Conservation (phyloP, 2,329 filamentous ascomycete genomes). For the Xylariaceae sp. region DNA sequence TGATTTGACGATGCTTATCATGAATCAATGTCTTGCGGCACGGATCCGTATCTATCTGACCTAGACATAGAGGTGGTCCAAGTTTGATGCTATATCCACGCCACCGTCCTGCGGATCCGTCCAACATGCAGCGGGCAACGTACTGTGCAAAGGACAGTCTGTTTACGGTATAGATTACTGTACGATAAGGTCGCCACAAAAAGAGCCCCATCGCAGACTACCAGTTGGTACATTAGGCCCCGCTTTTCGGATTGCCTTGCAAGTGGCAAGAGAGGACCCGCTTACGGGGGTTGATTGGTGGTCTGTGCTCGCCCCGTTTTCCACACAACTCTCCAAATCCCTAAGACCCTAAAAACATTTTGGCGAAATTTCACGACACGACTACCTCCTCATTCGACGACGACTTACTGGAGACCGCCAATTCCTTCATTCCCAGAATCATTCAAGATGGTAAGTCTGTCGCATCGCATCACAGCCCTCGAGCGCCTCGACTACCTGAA, state of each 20-base stretch:
- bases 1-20: not conserved
- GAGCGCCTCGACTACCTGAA: not conserved
- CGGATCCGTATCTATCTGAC: too few species aligned
- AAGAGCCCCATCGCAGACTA: not conserved
- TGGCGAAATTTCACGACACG: conserved; percentile 31
- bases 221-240: not conserved
- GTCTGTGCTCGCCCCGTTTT: conserved; percentile 14
- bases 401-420: conserved; percentile 25
- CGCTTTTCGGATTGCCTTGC: not conserved
- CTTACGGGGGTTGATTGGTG: conserved; percentile 2
- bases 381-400: conserved; percentile 22
- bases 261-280: conserved; percentile 3
- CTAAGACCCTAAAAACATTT: conserved; percentile 27
- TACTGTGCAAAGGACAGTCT: not conserved
- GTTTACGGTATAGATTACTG: not conserved
- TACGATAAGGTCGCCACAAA: not conserved
- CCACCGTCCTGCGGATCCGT: not conserved
- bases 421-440: conserved; percentile 25
- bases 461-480: not conserved
- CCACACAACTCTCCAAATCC: conserved; percentile 26
- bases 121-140: not conserved
- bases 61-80: not conserved
- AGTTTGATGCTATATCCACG: not conserved
- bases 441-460: conserved; percentile 45
- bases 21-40: not conserved